A percentile compares a stretch with the other conserved stretches of the same genome.
These are phyloP conservation scores for Phytopythium ostracodes DNA, from an alignment of 352 stramenopile genomes.

Conservation along the genomic window DNA sequence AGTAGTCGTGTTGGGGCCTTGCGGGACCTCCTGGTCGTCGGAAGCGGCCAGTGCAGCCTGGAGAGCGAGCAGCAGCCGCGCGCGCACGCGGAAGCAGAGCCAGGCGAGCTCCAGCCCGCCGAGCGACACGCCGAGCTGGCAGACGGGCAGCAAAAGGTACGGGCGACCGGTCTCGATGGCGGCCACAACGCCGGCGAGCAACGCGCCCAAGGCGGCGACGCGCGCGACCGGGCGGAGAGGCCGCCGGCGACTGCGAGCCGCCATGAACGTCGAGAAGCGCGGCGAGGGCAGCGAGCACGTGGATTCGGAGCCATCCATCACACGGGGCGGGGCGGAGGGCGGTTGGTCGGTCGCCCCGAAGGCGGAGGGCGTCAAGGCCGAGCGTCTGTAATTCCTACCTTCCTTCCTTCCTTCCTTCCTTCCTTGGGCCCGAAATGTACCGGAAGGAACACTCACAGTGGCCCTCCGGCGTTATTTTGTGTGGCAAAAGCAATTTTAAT, in stretches of 20 bases:
- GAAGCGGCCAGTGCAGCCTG: slow-evolving; percentile 12
- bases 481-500: background rate
- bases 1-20: background rate
- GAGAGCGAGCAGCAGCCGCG: slow-evolving; percentile 41
- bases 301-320: slow-evolving; percentile 12
- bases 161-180: slow-evolving; percentile 30
- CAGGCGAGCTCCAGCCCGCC: slow-evolving; percentile 46
- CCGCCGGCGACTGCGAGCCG: background rate
- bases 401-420: no score
- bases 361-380: background rate
- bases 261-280: background rate
- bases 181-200: slow-evolving; percentile 31
- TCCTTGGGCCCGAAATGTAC: no score
- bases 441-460: no score
- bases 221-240: slow-evolving; percentile 4
- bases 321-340: slow-evolving; percentile 1
- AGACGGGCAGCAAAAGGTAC: slow-evolving; percentile 33
- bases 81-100: slow-evolving; percentile 63
- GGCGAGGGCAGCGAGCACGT: slow-evolving; percentile 14
- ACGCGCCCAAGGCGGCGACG: slow-evolving; percentile 12
- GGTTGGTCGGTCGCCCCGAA: background rate
- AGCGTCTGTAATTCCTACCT: no score
- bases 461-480: no score
- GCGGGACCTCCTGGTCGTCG: slow-evolving; percentile 8
- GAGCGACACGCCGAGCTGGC: slow-evolving; percentile 29